These are phyloP conservation scores for Venturia carpophila DNA, from an alignment of 2,329 filamentous ascomycete species.

Conservation along the genomic window DNA sequence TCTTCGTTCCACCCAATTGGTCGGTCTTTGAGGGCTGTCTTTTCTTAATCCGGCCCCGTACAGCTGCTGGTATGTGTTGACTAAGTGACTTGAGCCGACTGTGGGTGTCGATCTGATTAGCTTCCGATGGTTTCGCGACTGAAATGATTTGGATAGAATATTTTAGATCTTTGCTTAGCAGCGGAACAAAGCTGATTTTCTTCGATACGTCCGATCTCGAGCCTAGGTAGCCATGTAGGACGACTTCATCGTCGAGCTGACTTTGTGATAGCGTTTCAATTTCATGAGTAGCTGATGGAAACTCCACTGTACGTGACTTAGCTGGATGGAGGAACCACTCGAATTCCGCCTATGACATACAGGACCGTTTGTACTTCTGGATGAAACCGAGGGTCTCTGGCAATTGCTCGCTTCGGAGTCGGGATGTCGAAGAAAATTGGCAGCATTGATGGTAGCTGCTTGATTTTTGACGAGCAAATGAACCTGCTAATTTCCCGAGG, in stretches of 20 bases:
- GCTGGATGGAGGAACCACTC: neutral
- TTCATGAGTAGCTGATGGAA: slow-evolving; percentile 38
- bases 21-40: slow-evolving; percentile 32
- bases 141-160: slow-evolving; percentile 45
- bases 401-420: neutral
- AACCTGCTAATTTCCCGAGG: neutral
- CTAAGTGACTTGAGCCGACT: slow-evolving; percentile 31
- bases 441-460: neutral
- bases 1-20: slow-evolving; percentile 26
- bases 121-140: slow-evolving; percentile 27
- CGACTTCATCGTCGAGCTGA: slow-evolving; percentile 36
- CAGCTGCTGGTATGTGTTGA: slow-evolving; percentile 47
- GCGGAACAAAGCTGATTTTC: slow-evolving; percentile 61
- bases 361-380: slow-evolving; percentile 39
- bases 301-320: slow-evolving; percentile 34
- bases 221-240: slow-evolving; percentile 64
- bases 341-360: slow-evolving; percentile 24
- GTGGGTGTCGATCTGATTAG: slow-evolving; percentile 19
- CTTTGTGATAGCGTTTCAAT: slow-evolving; percentile 23
- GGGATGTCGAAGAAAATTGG: neutral
- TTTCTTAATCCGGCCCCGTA: slow-evolving; percentile 44
- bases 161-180: slow-evolving; percentile 39
- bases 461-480: slow-evolving; percentile 23
- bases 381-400: slow-evolving; percentile 1
- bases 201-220: slow-evolving; percentile 60